Conservation (phyloP, 495 filamentous ascomycete genomes). For the Penicillium cataractarum region DNA sequence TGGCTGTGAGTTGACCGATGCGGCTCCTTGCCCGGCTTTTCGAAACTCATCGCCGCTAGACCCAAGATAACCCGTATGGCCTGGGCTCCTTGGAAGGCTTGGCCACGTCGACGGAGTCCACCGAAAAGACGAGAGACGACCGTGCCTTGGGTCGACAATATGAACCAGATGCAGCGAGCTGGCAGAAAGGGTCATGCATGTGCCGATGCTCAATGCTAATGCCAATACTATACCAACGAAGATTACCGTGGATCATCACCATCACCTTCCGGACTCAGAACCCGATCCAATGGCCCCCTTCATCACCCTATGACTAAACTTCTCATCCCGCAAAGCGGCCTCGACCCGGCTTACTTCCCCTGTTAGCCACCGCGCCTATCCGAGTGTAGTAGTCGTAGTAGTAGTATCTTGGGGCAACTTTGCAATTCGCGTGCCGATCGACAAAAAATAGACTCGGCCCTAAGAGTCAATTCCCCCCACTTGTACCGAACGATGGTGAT, state of each 20-base stretch:
- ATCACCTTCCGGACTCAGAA: no score
- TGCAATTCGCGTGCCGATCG: constrained; percentile 18
- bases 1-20: constrained; percentile 7
- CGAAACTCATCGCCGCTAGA: not conserved
- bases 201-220: not conserved
- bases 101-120: not conserved
- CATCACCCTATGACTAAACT: not conserved
- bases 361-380: not conserved
- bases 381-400: not conserved
- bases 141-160: not conserved
- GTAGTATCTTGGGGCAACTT: no score
- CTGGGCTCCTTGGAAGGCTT: not conserved
- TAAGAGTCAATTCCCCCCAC: constrained; percentile 23
- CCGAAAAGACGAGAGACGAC: not conserved
- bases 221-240: not conserved
- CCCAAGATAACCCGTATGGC: not conserved
- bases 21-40: constrained; percentile 13
- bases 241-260: not conserved
- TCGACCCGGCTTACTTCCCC: not conserved
- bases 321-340: not conserved
- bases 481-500: constrained; percentile 10
- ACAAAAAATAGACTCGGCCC: constrained; percentile 20
- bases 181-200: not conserved
- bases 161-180: not conserved
- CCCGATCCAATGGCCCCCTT: no score